A percentile compares a stretch with the other conserved stretches of the same genome.
phyloP scores from a whole-genome alignment of 2,329 filamentous ascomycete genomes.

The Pyricularia grisea region DNA sequence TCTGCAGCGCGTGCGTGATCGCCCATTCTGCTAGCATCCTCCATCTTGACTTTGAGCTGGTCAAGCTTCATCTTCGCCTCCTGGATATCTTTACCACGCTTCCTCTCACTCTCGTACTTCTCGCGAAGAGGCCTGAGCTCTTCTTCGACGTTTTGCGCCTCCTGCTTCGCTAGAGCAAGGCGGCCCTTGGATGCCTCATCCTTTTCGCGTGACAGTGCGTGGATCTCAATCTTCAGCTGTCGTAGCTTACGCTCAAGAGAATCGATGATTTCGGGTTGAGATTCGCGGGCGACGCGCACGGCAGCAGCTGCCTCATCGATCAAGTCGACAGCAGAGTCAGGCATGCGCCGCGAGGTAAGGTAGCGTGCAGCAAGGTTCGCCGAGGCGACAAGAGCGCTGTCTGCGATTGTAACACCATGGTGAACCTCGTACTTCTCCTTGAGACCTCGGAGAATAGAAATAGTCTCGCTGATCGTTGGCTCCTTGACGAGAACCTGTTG shows the following conservation, averaged over 20 bases:
- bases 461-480: conserved; percentile 76
- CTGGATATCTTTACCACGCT: conserved; percentile 83
- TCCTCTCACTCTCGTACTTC: conserved; percentile 91
- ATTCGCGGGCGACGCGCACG: conserved; percentile 92
- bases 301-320: conserved; percentile 95
- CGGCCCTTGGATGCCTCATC: conserved; percentile 85
- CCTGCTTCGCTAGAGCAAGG: conserved; percentile 73
- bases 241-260: conserved; percentile 83
- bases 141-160: conserved; percentile 90
- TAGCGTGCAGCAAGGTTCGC: conserved; percentile 91
- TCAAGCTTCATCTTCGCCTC: conserved; percentile 94
- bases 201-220: conserved; percentile 86
- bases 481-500: conserved; percentile 98
- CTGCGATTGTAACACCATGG: conserved; percentile 93
- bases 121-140: conserved; percentile 85
- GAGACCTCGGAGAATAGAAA: conserved; percentile 95
- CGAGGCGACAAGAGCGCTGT: conserved; percentile 83
- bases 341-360: conserved; percentile 79
- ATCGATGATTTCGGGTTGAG: conserved; percentile 91
- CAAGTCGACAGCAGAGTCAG: conserved; percentile 92
- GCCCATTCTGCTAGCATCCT: conserved; percentile 81
- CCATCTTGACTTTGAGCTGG: conserved; percentile 79
- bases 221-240: conserved; percentile 95
- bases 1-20: conserved; percentile 86
- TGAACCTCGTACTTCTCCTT: conserved; percentile 98